Evolutionary conservation across 108 stramenopile species (phyloP).

Genomic region (Cyclotella baltica): DNA sequence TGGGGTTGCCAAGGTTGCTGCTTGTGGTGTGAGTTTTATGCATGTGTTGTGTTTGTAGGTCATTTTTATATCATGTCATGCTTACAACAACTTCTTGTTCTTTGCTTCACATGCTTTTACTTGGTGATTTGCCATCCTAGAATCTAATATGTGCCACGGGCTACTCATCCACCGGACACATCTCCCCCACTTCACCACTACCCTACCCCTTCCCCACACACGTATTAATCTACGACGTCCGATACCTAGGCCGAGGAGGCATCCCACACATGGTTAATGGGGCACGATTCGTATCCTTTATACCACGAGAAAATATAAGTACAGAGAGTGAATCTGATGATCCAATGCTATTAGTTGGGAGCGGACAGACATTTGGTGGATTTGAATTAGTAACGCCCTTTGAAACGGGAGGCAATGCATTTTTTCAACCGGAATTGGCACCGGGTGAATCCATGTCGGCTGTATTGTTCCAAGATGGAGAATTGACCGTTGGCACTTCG

Average conservation of each 20-base stretch:
- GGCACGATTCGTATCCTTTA: conserved; percentile 70
- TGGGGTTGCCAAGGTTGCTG: conserved; percentile 70
- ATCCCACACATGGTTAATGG: conserved; percentile 72
- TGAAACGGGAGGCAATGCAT: conserved; percentile 52
- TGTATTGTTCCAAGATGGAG: conserved; percentile 52
- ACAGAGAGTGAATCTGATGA: background rate
- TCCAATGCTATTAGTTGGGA: conserved; percentile 60
- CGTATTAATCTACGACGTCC: conserved; percentile 77
- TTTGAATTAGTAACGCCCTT: conserved; percentile 80
- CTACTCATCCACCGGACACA: conserved; percentile 45
- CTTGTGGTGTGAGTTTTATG: conserved; percentile 59
- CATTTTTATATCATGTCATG: background rate
- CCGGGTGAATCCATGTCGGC: conserved; percentile 74
- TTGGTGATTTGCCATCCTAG: no score
- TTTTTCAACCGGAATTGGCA: conserved; percentile 62
- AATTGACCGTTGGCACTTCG: conserved; percentile 72
- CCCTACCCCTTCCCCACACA: conserved; percentile 79
- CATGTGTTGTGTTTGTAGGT: background rate
- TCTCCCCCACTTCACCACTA: conserved; percentile 38
- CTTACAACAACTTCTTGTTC: background rate
- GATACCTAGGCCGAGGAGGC: conserved; percentile 82
- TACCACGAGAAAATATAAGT: conserved; percentile 53
- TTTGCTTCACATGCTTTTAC: no score
- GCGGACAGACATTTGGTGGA: conserved; percentile 79
- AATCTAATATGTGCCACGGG: conserved; percentile 84